Evolutionary conservation across 169 alveolate genomes (phyloP), one percentile per base, ranked within the genome.

Genomic region (Plasmodium chabaudi): DNA sequence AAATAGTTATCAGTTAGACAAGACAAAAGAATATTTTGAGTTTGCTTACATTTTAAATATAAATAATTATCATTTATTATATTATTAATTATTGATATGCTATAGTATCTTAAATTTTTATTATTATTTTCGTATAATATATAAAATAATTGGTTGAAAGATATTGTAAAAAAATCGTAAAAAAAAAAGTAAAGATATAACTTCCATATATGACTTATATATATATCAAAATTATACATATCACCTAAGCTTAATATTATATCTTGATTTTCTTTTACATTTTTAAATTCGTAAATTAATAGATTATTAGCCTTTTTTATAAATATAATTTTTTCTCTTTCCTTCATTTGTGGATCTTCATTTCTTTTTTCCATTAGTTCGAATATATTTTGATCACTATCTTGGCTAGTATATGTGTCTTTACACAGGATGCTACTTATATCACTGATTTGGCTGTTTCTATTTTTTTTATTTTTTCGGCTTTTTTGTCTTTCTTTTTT

Each of bases 1-100:
- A 60, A 42, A 49, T 86, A 86, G 15, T 70, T 86, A 53, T 86
- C 91, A 13, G 91, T 70, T 53, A 86, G 27, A 46, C 91, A 86
- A 0, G 91, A 86, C 21, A 86, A 17, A n/a, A 86, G 34, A 57
- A 86, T 86, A 21, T 59, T 60, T 59, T 86, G 91, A 9, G 69
- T 86, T 1, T 86, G 82, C 27, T 70, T 86, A 61, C 91, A 59
- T 27, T 86, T 86, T 44, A 86, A 19, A 55, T 86, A 86, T 23
- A 86, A 55, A 55, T 86, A 86, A 53, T 86, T 86, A 1, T 86
- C 87, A 59, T 49, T 86, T 59, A 86, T 86, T 69, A 86, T 86
- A 55, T 86, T 59, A 42, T 49, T 68, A 42, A 86, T 70, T 69
- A 71, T 86, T 10, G 86, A 71, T n/a, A 86, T 86, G 46, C 91